Base-by-base conservation (phyloP, 768 basidiomycete genomes). In the Filobasidium floriforme region DNA sequence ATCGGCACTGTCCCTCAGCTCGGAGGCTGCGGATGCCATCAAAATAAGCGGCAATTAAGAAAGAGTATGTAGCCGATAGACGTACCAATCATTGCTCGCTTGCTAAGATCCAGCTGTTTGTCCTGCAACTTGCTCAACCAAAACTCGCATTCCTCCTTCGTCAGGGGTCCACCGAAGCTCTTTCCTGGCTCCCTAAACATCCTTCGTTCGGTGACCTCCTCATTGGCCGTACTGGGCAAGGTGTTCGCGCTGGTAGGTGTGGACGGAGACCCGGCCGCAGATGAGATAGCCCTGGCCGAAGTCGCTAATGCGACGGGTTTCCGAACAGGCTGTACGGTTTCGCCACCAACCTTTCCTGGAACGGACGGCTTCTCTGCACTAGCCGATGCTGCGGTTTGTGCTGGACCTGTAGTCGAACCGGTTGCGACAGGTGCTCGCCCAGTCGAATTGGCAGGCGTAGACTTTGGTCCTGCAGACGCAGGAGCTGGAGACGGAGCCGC, bases 1-100 rank as follows among this genome's bases (percentile, higher is more conserved):
- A 65, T 78, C 77, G n/a, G 77, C 77, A 41, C 73, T 72, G 67
- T 78, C 77, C 62, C 77, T 46, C 28, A 78, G 61, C 52, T 78
- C 77, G 22, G 66, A 60, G 10, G 75, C 77, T 65, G 59, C n/a
- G 9, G 32, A 37, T 37, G 32, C 32, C 1, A 46, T 15, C 24
- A 22, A 26, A 1, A 52, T 41, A 44, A 32, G 6, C 57, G 59
- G 37, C 3, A 37, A 37, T 37, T 9, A 37, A 4, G 32, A 37
- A 9, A 9, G 4, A 9, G 32, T 3, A 37, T 37, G 32, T 4
- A 9, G 32, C 32, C 32, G 32, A 9, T 24, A 15, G 26, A 57
- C 54, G 5, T 24, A 57, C 54, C 54, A 24, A 57, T 32, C 24
- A 24, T 57, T 5, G 54, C 54, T 28, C 54, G 22, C n/a, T 57